Base-by-base conservation (phyloP, 192 early-diverging fungal species). In the Coemansia sp. region DNA sequence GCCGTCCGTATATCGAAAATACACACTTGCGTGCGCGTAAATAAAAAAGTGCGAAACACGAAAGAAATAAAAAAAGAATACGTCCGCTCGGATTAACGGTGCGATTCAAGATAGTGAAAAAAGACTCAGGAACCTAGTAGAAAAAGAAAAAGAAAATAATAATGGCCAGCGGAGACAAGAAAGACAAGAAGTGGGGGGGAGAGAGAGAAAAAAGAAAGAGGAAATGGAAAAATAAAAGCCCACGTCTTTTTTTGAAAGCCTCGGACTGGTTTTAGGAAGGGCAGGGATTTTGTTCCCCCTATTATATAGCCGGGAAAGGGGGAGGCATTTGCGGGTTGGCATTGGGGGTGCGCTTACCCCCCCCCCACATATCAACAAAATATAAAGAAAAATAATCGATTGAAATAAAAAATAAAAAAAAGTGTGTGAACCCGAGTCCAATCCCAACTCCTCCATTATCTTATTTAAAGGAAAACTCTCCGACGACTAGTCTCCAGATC, bases 401-500 rank as follows among this genome's bases (percentile, higher is more conserved):
- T 35, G 2, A 35, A 35, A 35, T 35, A 35, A 27, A 36, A 49
- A 65, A 65, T 17, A 42, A 20, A 65, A 57, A 43, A 47, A 62
- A 25, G 41, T 36, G 29, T n/a, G n/a, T n/a, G n/a, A n/a, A n/a
- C n/a, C n/a, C n/a, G n/a, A n/a, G n/a, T n/a, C n/a, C n/a, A n/a
- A n/a, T n/a, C n/a, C n/a, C n/a, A n/a, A n/a, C n/a, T n/a, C n/a
- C 45, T 76, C 27, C 70, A 32, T 41, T 25, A 41, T 42, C 17
- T 61, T 38, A 67, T 27, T 82, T 83, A 92, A 60, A 92, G 74
- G 80, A 94, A 94, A 86, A 97, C 95, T 61, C 89, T 82, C 71
- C 92, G 82, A 41, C 95, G 88, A 68, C 92, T 94, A 11, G 95
- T 97, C 74, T 95, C 94, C 89, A 96, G 85, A 66, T 93, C 91